A percentile compares a stretch with the other conserved stretches of the same genome.
phyloP scores from a whole-genome alignment of 2,329 filamentous ascomycete species.

The Sarocladiaceae sp. region DNA sequence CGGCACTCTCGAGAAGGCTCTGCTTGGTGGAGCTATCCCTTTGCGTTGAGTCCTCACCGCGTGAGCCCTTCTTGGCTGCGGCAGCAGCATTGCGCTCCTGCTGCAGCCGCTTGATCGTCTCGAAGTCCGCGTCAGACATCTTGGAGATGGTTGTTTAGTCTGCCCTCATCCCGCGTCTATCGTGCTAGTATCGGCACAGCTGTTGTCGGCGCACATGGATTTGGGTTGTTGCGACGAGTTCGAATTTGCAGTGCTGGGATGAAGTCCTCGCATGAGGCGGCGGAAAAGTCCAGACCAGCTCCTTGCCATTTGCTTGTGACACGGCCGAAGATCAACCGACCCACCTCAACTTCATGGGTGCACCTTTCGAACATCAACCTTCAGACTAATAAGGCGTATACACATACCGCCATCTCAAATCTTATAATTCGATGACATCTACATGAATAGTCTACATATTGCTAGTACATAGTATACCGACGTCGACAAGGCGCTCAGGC shows the following conservation, averaged over 20 bases:
- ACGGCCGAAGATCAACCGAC: conserved; percentile 29
- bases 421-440: neutral
- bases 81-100: conserved; percentile 84
- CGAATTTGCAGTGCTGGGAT: conserved; percentile 22
- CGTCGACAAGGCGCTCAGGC: too few relatives aligned
- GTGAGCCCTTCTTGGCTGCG: conserved; percentile 75
- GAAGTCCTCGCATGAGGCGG: conserved; percentile 22
- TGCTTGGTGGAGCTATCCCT: conserved; percentile 87
- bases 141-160: conserved; percentile 30
- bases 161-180: conserved; percentile 39
- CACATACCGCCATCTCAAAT: too few relatives aligned
- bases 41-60: conserved; percentile 68
- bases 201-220: conserved; percentile 33
- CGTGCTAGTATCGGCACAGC: conserved; percentile 28
- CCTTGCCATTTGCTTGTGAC: neutral
- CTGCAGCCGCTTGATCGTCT: conserved; percentile 82
- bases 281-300: conserved; percentile 24
- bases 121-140: conserved; percentile 80
- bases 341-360: neutral
- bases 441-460: neutral
- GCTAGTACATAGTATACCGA: neutral
- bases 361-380: too few relatives aligned
- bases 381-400: too few relatives aligned
- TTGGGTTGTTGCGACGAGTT: conserved; percentile 15
- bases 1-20: conserved; percentile 84